Evolutionary conservation across 495 filamentous ascomycete genomes (phyloP), one percentile per base, ranked within the genome.

Genomic region (Hypoxylon crocopeplum): DNA sequence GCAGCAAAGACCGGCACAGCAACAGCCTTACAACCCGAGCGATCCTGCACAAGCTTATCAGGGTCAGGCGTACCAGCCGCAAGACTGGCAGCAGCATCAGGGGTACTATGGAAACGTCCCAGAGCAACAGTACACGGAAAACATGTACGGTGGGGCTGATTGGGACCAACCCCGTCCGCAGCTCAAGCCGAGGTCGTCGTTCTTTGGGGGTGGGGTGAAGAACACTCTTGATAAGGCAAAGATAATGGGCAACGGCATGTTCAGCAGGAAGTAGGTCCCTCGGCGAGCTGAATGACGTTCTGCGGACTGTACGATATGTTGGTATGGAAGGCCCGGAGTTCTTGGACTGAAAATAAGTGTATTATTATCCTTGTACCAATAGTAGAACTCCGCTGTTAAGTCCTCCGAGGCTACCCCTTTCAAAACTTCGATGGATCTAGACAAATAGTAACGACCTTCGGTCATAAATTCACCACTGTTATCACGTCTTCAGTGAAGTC

Each of bases 191-290:
- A 42, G 64, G 39, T 70, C 64, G 30, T 65, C 64, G n/a, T 68
- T 70, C 61, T 65, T 70, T 7, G 33, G 44, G 4, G 62, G 61
- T 27, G 64, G 65, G 7, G 16, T 70, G 57, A 68, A 68, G 57
- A 70, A 59, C 27, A 69, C 64, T 0, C 17, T 69, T 20, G 64
- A 64, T 8, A 67, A 62, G 46, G 64, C 67, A 7, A 69, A 70
- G 54, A 33, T 62, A n/a, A 63, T 70, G 38, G 64, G 67, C 7
- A 68, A 54, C 19, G 64, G 64, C 3, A 51, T 70, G 34, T 57
- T 69, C 34, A 56, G 33, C 7, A 52, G 60, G 42, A 67, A 65
- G 12, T 56, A 51, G 6, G 12, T 15, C 10, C 19, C 36, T 5
- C 5, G 25, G 25, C 5, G 25, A 10, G 25, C 10, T 5, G 25